Conservation (phyloP, 2,329 filamentous ascomycete genomes). For the Knufia fluminis region DNA sequence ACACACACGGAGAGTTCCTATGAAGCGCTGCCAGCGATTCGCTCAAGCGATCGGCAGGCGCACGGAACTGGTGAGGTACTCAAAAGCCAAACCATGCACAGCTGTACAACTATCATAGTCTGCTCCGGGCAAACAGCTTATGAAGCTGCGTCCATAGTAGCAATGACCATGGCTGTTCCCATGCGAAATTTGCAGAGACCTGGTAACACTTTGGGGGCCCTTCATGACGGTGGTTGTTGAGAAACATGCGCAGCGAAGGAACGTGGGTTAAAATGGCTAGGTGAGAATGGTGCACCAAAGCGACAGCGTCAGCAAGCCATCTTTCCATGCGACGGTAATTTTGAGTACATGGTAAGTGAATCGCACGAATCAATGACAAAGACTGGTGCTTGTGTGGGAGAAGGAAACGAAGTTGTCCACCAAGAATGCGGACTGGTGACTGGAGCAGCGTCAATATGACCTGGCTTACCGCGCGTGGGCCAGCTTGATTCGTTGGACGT, state of each 20-base stretch:
- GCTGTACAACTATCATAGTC: neutral
- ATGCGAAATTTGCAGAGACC: neutral
- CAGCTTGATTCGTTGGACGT: conserved; percentile 5
- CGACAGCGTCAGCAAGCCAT: neutral
- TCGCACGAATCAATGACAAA: conserved; percentile 7
- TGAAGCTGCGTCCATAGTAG: too few species aligned
- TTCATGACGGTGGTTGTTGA: conserved; percentile 7
- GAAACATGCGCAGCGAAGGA: conserved; percentile 1
- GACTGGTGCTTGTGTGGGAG: neutral
- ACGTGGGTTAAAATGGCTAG: conserved; percentile 1
- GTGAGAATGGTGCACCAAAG: conserved; percentile 1
- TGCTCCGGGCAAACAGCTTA: neutral
- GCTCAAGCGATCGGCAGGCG: neutral
- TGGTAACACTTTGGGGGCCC: neutral
- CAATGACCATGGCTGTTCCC: too few species aligned
- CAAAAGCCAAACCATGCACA: neutral
- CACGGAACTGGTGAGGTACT: neutral
- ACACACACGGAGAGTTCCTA: too few species aligned
- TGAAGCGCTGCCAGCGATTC: neutral
- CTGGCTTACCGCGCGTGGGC: neutral
- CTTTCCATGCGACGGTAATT: neutral
- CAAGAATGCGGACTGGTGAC: neutral
- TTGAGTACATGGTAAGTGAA: neutral
- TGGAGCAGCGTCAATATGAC: conserved; percentile 4
- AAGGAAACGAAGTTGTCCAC: neutral